Conservation (phyloP, 2,329 filamentous ascomycete species). For the Emergomyces pasteurianus region DNA sequence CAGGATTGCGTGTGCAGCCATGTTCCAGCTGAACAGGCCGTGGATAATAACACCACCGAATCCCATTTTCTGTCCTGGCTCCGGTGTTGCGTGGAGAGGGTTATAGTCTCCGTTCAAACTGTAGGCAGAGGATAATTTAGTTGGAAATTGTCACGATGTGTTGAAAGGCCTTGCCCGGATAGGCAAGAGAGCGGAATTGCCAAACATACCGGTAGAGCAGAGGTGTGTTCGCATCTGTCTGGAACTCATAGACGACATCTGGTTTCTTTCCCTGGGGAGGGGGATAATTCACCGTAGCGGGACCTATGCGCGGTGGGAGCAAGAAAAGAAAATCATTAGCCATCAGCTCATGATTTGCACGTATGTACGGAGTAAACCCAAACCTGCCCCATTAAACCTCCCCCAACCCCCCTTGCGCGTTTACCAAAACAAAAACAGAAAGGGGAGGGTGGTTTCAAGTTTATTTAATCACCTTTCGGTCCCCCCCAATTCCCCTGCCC, state of each 20-base stretch:
- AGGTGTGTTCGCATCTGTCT: conserved; percentile 60
- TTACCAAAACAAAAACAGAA: background rate
- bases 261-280: conserved; percentile 60
- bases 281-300: conserved; percentile 64
- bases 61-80: conserved; percentile 78
- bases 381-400: background rate
- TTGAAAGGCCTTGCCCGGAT: background rate
- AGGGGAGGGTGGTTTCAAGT: background rate
- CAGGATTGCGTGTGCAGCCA: conserved; percentile 59
- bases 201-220: conserved; percentile 53
- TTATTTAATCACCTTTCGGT: conserved; percentile 54
- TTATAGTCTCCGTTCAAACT: conserved; percentile 90
- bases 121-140: conserved; percentile 7
- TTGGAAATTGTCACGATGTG: background rate
- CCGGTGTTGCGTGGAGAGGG: conserved; percentile 76
- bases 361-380: too few species aligned
- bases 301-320: conserved; percentile 30
- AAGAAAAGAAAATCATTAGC: conserved; percentile 1
- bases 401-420: background rate
- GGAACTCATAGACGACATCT: conserved; percentile 57
- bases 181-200: background rate
- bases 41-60: conserved; percentile 85
- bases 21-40: conserved; percentile 81
- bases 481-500: conserved; percentile 77
- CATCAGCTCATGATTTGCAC: background rate